phyloP scores from a whole-genome alignment of 2,329 filamentous ascomycete species.

The Xylaria polymorpha region DNA sequence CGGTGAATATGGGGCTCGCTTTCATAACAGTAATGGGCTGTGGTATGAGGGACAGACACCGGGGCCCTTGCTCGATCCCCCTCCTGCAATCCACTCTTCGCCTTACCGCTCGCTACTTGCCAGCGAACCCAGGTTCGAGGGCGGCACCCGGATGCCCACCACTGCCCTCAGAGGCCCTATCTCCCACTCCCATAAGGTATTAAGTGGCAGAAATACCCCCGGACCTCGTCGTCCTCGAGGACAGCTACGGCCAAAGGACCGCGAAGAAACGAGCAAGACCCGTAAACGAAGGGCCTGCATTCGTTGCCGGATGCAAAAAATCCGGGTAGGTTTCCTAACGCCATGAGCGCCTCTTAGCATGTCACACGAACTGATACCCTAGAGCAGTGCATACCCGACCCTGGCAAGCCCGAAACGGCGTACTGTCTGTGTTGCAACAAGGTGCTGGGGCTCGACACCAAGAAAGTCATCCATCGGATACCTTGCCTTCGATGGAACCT shows the following conservation, averaged over 20 bases:
- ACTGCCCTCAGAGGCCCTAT: not conserved
- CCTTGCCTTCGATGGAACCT: constrained; percentile 60
- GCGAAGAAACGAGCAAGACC: constrained; percentile 43
- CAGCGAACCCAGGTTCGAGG: constrained; percentile 8
- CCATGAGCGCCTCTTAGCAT: constrained; percentile 1
- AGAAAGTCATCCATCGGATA: constrained; percentile 60
- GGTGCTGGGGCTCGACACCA: constrained; percentile 53
- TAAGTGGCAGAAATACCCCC: constrained; percentile 21
- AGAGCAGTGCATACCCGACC: constrained; percentile 54
- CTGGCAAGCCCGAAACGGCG: constrained; percentile 46
- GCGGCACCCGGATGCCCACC: not conserved
- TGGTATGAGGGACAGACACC: constrained; percentile 26
- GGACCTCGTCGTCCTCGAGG: constrained; percentile 34
- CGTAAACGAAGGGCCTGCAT: constrained; percentile 55
- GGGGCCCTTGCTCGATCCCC: constrained; percentile 8
- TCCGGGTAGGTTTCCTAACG: constrained; percentile 53
- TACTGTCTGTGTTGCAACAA: constrained; percentile 56
- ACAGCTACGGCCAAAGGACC: constrained; percentile 35
- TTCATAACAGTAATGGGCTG: constrained; percentile 2
- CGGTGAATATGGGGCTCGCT: constrained; percentile 3
- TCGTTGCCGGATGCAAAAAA: constrained; percentile 58
- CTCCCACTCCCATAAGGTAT: constrained; percentile 12
- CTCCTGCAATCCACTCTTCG: not conserved
- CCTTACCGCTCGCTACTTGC: not conserved
- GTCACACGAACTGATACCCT: constrained; percentile 30